Conservation (phyloP, 2,329 filamentous ascomycete species). For the Nemania bipapillata region DNA sequence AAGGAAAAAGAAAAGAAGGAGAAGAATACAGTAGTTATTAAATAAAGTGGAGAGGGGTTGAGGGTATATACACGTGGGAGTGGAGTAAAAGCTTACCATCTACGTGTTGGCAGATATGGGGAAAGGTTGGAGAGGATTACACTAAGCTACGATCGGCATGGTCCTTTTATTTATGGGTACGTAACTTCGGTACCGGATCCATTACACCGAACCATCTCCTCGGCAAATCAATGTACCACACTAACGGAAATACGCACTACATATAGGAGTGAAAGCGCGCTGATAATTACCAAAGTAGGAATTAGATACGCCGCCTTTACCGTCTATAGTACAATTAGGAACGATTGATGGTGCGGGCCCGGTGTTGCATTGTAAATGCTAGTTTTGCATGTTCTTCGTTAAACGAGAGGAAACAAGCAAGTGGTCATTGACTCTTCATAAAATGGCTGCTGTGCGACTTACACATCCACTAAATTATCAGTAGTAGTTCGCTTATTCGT, state of each 20-base stretch:
- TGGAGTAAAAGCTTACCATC: conserved; percentile 1
- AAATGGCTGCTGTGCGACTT: conserved; percentile 21
- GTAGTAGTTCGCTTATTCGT: conserved; percentile 13
- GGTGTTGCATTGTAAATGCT: not conserved
- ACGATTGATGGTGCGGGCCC: no score
- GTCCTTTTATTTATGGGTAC: not conserved
- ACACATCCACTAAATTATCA: conserved; percentile 6
- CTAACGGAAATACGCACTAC: not conserved
- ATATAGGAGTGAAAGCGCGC: not conserved
- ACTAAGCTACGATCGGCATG: conserved; percentile 3
- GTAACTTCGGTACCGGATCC: not conserved
- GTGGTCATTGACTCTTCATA: not conserved
- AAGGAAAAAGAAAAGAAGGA: no score
- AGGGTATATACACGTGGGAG: conserved; percentile 24
- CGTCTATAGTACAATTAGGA: not conserved
- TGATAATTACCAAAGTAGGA: not conserved
- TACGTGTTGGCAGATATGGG: not conserved
- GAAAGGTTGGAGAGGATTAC: not conserved
- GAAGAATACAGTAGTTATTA: no score
- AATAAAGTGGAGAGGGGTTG: no score
- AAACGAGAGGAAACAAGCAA: not conserved
- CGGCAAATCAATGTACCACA: conserved; percentile 6
- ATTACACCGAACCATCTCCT: conserved; percentile 18
- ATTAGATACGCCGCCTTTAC: not conserved
- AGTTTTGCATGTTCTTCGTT: not conserved